A percentile compares a stretch with the other conserved stretches of the same genome.
These are phyloP conservation scores for Umbelopsis sp. DNA, from an alignment of 192 early-diverging fungal genomes.

Conservation along the genomic window DNA sequence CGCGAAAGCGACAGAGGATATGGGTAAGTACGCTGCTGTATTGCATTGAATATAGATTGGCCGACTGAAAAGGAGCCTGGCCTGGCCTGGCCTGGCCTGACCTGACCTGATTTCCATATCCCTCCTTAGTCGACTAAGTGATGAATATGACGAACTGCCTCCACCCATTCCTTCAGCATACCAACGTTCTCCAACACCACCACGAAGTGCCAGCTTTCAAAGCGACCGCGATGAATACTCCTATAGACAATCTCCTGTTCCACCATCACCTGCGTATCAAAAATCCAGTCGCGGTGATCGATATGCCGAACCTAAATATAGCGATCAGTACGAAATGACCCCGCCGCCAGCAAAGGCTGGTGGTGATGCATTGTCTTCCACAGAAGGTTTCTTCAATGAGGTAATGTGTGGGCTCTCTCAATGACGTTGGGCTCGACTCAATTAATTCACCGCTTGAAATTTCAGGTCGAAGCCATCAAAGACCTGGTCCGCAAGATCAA, in stretches of 20 bases:
- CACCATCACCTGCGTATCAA: constrained; percentile 30
- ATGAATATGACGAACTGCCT: constrained; percentile 34
- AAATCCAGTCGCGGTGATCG: constrained; percentile 28
- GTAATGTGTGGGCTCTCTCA: constrained; percentile 19
- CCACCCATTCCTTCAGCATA: constrained; percentile 19
- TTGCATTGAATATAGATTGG: neutral
- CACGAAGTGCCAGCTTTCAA: constrained; percentile 21
- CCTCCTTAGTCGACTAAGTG: constrained; percentile 5
- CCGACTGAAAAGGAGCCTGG: too few species aligned
- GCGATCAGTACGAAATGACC: constrained; percentile 39
- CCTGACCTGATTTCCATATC: neutral
- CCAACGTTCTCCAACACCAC: constrained; percentile 12
- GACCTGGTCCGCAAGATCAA: constrained; percentile 32
- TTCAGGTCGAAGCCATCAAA: constrained; percentile 39
- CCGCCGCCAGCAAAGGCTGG: constrained; percentile 14
- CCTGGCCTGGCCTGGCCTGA: too few species aligned
- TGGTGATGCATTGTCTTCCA: constrained; percentile 23
- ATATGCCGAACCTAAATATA: constrained; percentile 17
- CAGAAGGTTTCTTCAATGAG: constrained; percentile 39
- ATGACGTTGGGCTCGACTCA: too few species aligned
- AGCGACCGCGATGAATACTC: constrained; percentile 15
- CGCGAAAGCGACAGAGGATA: constrained; percentile 32
- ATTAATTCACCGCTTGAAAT: neutral
- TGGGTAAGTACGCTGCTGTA: constrained; percentile 28
- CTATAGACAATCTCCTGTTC: constrained; percentile 25